Conservation (phyloP, 2,329 filamentous ascomycete species). For the Chalaropsis ovoidea region DNA sequence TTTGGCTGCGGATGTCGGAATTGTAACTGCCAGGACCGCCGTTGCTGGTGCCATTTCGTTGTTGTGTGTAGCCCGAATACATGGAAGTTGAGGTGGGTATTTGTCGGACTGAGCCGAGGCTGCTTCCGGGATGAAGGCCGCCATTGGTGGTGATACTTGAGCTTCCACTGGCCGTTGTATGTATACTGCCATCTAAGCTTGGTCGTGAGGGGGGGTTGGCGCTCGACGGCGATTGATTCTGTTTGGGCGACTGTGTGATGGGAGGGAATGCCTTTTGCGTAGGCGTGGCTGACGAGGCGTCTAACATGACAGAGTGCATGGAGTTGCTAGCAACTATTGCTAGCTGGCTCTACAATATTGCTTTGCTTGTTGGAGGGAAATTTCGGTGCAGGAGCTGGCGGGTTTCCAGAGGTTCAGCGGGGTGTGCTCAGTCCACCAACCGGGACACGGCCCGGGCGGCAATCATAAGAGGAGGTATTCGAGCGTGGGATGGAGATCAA, state of each 20-base stretch:
- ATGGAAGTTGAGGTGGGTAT: slow-evolving; percentile 53
- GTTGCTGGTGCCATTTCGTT: slow-evolving; percentile 23
- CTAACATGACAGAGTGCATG: slow-evolving; percentile 38
- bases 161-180: slow-evolving; percentile 41
- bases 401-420: slow-evolving; percentile 17
- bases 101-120: slow-evolving; percentile 49
- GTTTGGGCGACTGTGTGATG: slow-evolving; percentile 26
- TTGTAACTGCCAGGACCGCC: slow-evolving; percentile 77
- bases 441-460: slow-evolving; percentile 25
- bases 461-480: slow-evolving; percentile 25
- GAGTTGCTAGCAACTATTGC: slow-evolving; percentile 12
- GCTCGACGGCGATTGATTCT: slow-evolving; percentile 32
- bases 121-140: slow-evolving; percentile 37
- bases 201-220: slow-evolving; percentile 32
- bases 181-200: slow-evolving; percentile 37
- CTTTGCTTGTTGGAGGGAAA: background rate
- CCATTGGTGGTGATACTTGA: slow-evolving; percentile 38
- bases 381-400: background rate
- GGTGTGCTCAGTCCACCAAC: slow-evolving; percentile 25
- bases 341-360: background rate
- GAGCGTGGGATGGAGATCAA: background rate
- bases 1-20: slow-evolving; percentile 67
- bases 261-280: slow-evolving; percentile 43
- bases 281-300: slow-evolving; percentile 42
- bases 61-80: slow-evolving; percentile 37